Percentiles rank a stretch among this genome's conserved stretches.
These are phyloP conservation scores for Blastomyces parvus DNA, from an alignment of 2,329 filamentous ascomycete species.

Conservation along the genomic window DNA sequence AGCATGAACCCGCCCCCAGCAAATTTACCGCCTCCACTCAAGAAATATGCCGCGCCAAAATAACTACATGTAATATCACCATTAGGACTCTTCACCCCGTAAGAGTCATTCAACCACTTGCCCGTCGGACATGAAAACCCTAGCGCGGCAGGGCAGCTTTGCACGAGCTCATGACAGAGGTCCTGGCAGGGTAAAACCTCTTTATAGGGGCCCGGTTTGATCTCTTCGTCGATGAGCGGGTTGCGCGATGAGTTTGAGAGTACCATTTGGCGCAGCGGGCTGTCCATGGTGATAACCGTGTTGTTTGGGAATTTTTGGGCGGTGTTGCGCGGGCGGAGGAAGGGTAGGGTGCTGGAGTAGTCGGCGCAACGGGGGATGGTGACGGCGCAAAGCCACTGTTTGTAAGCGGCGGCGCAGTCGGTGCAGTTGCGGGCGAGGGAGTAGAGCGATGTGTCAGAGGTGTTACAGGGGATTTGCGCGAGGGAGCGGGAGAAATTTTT, in stretches of 20 bases:
- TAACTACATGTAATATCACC: slow-evolving; percentile 50
- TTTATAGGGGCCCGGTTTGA: slow-evolving; percentile 83
- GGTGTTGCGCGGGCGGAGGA: slow-evolving; percentile 61
- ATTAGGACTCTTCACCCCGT: slow-evolving; percentile 36
- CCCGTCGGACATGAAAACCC: slow-evolving; percentile 63
- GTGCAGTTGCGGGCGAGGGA: slow-evolving; percentile 68
- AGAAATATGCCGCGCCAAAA: slow-evolving; percentile 49
- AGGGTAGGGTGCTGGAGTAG: slow-evolving; percentile 50
- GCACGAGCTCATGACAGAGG: slow-evolving; percentile 75
- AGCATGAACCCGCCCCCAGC: slow-evolving; percentile 7
- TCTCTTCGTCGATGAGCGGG: slow-evolving; percentile 56
- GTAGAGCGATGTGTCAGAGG: slow-evolving; percentile 62
- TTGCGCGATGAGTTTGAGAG: slow-evolving; percentile 56
- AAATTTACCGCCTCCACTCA: slow-evolving; percentile 28
- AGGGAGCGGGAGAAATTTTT: slow-evolving; percentile 71
- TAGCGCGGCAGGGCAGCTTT: slow-evolving; percentile 69
- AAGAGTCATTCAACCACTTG: slow-evolving; percentile 41
- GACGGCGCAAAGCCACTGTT: slow-evolving; percentile 88
- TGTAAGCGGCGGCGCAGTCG: slow-evolving; percentile 74
- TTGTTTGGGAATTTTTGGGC: slow-evolving; percentile 62
- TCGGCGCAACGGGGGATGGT: slow-evolving; percentile 88
- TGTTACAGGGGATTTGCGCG: slow-evolving; percentile 76
- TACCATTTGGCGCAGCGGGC: slow-evolving; percentile 27
- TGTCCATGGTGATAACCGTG: slow-evolving; percentile 25
- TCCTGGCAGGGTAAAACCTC: slow-evolving; percentile 84